These are phyloP conservation scores for Iberis pinnata DNA, from an alignment of 345 rosid species.

Conservation along the genomic window DNA sequence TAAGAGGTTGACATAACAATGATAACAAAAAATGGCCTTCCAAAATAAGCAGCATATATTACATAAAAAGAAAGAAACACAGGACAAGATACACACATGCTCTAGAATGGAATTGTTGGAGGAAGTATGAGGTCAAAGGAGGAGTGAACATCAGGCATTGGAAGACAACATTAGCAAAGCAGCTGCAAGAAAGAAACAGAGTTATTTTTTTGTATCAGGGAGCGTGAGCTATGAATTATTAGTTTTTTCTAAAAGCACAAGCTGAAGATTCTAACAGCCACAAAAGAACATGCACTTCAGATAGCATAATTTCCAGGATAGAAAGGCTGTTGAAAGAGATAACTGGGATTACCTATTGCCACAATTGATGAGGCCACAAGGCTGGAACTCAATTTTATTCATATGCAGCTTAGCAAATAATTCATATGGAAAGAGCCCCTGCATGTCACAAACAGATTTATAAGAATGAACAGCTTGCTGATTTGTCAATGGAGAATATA, in stretches of 20 bases:
- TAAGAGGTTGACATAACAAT: conserved; percentile 7
- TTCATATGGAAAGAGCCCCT: conserved; percentile 81
- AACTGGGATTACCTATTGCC: conserved; percentile 67
- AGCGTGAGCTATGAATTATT: conserved; percentile 5
- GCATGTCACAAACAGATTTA: conserved; percentile 29
- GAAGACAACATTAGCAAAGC: conserved; percentile 90
- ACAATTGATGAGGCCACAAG: conserved; percentile 81
- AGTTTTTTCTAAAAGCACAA: conserved; percentile 1
- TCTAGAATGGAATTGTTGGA: conserved; percentile 76
- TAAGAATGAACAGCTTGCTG: conserved; percentile 12
- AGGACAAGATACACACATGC: conserved; percentile 47
- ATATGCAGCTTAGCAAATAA: conserved; percentile 68
- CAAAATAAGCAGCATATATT: conserved; percentile 13
- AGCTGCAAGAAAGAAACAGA: conserved; percentile 53
- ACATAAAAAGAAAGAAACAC: conserved; percentile 8
- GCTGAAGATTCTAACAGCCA: conserved; percentile 12
- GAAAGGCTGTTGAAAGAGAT: neutral
- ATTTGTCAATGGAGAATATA: neutral
- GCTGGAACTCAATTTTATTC: conserved; percentile 62
- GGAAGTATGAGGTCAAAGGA: conserved; percentile 79
- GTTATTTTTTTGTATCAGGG: conserved; percentile 17
- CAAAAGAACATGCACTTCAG: conserved; percentile 7
- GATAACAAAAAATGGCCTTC: conserved; percentile 7
- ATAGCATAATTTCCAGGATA: conserved; percentile 1
- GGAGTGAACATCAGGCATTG: conserved; percentile 93